phyloP scores from a whole-genome alignment of 169 alveolate species.

The Miamiensis avidus region DNA sequence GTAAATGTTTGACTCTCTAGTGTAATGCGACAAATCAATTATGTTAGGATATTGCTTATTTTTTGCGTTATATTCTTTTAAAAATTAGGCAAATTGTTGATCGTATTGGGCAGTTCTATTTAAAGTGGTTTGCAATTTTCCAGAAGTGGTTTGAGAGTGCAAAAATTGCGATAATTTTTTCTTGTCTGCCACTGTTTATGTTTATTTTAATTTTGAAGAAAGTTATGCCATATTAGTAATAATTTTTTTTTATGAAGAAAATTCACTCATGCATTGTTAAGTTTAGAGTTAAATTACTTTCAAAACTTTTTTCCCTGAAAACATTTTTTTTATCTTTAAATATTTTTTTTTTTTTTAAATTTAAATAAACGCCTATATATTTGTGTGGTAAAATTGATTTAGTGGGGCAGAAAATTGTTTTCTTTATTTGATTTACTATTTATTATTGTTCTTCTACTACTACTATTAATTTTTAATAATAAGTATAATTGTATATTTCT shows the following conservation, averaged over 20 bases:
- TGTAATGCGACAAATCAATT: conserved; percentile 56
- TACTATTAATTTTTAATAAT: too few relatives aligned
- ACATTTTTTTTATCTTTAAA: too few relatives aligned
- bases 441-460: too few relatives aligned
- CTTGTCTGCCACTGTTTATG: conserved; percentile 18
- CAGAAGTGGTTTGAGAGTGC: not conserved
- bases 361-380: too few relatives aligned
- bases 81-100: conserved; percentile 51
- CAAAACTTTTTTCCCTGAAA: too few relatives aligned
- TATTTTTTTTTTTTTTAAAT: too few relatives aligned
- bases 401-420: too few relatives aligned
- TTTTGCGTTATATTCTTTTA: conserved; percentile 51
- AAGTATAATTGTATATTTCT: too few relatives aligned
- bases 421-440: too few relatives aligned
- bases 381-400: too few relatives aligned
- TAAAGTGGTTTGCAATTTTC: conserved; percentile 4
- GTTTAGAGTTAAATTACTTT: too few relatives aligned
- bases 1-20: conserved; percentile 36
- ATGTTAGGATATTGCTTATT: conserved; percentile 56
- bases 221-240: conserved; percentile 3
- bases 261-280: too few relatives aligned
- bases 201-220: conserved; percentile 11
- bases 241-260: not conserved
- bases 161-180: conserved; percentile 9
- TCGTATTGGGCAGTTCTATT: conserved; percentile 52